Evolutionary conservation across 306 rosid species (phyloP).

Genomic region (Luffa acutangula): DNA sequence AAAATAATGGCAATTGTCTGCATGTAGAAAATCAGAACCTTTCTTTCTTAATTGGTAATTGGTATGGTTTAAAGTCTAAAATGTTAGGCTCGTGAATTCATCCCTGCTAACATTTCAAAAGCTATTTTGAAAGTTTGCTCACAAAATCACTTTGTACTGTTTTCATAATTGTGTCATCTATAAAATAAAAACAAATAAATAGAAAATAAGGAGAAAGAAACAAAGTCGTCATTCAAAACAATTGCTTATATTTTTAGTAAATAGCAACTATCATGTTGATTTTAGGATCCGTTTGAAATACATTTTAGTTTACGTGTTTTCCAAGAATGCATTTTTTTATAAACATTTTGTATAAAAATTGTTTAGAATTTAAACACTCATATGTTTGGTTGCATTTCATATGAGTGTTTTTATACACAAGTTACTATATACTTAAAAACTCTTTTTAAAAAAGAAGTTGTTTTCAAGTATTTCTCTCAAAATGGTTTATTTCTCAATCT

Average conservation of each 20-base stretch:
- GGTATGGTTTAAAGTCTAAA: not conserved
- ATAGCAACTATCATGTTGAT: not conserved
- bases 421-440: no score
- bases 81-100: not conserved
- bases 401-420: no score
- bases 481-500: no score
- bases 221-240: not conserved
- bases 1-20: not conserved
- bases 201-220: not conserved
- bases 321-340: no score
- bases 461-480: no score
- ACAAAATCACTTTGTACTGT: not conserved
- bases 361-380: no score
- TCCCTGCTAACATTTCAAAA: not conserved
- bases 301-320: no score
- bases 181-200: not conserved
- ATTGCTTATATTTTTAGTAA: not conserved
- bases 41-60: not conserved
- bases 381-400: no score
- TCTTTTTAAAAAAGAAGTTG: no score
- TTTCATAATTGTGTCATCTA: not conserved
- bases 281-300: no score
- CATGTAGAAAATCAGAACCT: not conserved
- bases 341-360: no score
- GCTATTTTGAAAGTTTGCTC: not conserved